Evolutionary conservation across 1,284 basidiomycete genomes (phyloP).

Genomic region (Irpex sp.): DNA sequence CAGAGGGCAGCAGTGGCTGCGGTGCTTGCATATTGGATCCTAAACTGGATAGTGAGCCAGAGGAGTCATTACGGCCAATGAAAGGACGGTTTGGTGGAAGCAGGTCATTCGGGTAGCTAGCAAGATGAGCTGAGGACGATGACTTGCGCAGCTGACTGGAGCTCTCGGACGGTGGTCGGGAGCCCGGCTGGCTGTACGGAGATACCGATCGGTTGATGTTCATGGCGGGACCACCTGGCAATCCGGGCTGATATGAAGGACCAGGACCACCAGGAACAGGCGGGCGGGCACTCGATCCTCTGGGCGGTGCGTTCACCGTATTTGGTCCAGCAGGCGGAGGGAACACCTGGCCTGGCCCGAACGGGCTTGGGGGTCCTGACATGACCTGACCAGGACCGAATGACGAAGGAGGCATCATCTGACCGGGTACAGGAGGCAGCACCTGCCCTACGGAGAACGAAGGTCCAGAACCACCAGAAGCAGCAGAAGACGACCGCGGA

Average conservation of each 20-base stretch:
- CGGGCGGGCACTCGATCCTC: slow-evolving; percentile 35
- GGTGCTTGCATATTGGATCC: slow-evolving; percentile 41
- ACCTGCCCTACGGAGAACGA: slow-evolving; percentile 5
- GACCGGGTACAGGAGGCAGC: slow-evolving; percentile 23
- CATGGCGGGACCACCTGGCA: slow-evolving; percentile 1
- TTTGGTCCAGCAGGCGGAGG: slow-evolving; percentile 28
- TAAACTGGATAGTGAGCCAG: slow-evolving; percentile 22
- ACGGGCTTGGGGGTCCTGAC: slow-evolving; percentile 13
- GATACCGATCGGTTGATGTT: slow-evolving; percentile 4
- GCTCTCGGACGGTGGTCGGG: slow-evolving; percentile 38
- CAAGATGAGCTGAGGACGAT: slow-evolving; percentile 55
- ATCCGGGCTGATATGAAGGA: slow-evolving; percentile 6
- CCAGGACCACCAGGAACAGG: slow-evolving; percentile 11
- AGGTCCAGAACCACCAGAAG: slow-evolving; percentile 13
- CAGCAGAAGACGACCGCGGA: slow-evolving; percentile 18
- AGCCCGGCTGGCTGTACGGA: slow-evolving; percentile 7
- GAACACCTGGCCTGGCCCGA: slow-evolving; percentile 17
- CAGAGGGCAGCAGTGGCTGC: slow-evolving; percentile 57
- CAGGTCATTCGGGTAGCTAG: slow-evolving; percentile 35
- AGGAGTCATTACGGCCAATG: slow-evolving; percentile 28
- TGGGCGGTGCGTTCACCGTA: slow-evolving; percentile 36
- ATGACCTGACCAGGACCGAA: slow-evolving; percentile 24
- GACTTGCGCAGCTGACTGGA: slow-evolving; percentile 47
- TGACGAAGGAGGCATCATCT: slow-evolving; percentile 22
- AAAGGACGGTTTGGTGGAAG: slow-evolving; percentile 27